A percentile compares a stretch with the other conserved stretches of the same genome.
These are phyloP conservation scores for Krasilnikovozyma curviuscula DNA, from an alignment of 768 basidiomycete genomes.

Conservation along the genomic window DNA sequence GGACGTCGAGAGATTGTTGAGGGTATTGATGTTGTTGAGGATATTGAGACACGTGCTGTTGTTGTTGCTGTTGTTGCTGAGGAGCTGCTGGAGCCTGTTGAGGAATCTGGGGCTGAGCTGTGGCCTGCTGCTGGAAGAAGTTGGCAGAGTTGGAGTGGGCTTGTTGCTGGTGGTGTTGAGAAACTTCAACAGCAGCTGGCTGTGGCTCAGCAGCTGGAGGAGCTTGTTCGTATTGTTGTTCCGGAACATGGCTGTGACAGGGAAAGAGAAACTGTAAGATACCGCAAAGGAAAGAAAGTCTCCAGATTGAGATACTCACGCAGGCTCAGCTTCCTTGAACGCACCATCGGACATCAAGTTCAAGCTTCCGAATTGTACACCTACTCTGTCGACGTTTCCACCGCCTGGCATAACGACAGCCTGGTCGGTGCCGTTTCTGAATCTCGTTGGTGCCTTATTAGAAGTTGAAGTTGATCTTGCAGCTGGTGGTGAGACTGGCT, in stretches of 20 bases:
- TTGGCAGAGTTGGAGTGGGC: too few relatives aligned
- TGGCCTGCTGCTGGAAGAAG: conserved; percentile 5
- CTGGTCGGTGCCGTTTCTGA: conserved; percentile 24
- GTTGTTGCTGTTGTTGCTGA: conserved; percentile 6
- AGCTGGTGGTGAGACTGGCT: conserved; percentile 14
- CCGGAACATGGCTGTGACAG: conserved; percentile 2
- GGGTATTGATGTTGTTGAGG: conserved; percentile 11
- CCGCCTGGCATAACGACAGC: conserved; percentile 26
- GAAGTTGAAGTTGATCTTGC: conserved; percentile 20
- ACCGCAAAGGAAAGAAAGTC: background rate
- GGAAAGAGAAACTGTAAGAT: background rate
- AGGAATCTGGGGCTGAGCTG: background rate
- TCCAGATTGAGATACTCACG: background rate
- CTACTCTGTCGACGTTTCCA: conserved; percentile 19
- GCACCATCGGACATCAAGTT: conserved; percentile 22
- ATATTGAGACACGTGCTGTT: conserved; percentile 14
- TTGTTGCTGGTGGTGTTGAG: conserved; percentile 12
- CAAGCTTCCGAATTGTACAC: conserved; percentile 28
- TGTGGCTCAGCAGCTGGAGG: conserved; percentile 13
- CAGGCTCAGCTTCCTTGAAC: conserved; percentile 5
- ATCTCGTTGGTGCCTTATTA: conserved; percentile 17
- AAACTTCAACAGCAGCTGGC: conserved; percentile 15
- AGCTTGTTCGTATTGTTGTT: conserved; percentile 12
- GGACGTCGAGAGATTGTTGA: conserved; percentile 16
- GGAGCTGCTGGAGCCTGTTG: conserved; percentile 4